Conservation (phyloP, 768 basidiomycete genomes). For the Xerocomellus amylosporus region DNA sequence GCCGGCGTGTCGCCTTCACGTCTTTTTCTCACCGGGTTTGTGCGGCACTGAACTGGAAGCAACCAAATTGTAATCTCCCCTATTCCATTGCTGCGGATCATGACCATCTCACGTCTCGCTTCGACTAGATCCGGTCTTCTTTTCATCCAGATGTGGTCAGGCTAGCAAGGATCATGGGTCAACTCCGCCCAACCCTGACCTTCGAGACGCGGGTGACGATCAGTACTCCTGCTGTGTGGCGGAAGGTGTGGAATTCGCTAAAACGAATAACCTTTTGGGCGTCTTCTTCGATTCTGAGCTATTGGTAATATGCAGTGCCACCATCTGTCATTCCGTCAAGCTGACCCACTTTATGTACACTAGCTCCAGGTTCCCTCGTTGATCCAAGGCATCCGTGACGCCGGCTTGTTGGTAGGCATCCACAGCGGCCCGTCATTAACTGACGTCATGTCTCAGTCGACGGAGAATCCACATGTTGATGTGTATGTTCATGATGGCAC, state of each 20-base stretch:
- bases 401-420: conserved; percentile 83
- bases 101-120: conserved; percentile 16
- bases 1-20: conserved; percentile 85
- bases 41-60: conserved; percentile 95
- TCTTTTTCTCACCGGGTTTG: conserved; percentile 91
- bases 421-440: conserved; percentile 56
- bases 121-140: conserved; percentile 86
- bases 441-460: conserved; percentile 37
- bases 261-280: conserved; percentile 88
- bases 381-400: conserved; percentile 83
- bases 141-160: conserved; percentile 84
- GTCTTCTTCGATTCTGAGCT: conserved; percentile 85
- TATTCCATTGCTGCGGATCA: conserved; percentile 22
- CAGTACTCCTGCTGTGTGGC: conserved; percentile 67
- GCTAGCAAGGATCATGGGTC: conserved; percentile 38
- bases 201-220: conserved; percentile 43
- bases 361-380: conserved; percentile 84
- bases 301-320: conserved; percentile 52
- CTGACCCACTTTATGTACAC: conserved; percentile 14
- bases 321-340: conserved; percentile 7
- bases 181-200: conserved; percentile 38
- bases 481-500: conserved; percentile 64
- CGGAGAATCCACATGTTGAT: conserved; percentile 56
- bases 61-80: conserved; percentile 79
- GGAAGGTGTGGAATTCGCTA: conserved; percentile 91